Percentiles rank a stretch among this genome's conserved stretches.
These are phyloP conservation scores for Solanum tarapatanum DNA, from an alignment of 257 asterid species.

Conservation along the genomic window DNA sequence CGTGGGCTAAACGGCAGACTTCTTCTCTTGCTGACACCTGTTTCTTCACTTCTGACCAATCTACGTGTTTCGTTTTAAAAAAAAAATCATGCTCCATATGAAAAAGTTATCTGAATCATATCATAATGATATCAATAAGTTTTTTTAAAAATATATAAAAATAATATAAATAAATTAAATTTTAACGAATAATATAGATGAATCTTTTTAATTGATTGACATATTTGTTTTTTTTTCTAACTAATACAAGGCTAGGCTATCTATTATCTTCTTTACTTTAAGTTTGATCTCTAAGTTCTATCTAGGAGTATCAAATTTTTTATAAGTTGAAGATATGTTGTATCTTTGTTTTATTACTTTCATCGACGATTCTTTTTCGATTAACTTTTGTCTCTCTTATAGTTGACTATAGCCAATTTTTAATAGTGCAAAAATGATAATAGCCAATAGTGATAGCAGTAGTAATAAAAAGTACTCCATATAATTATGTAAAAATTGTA, in stretches of 20 bases:
- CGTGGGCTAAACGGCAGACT: slow-evolving; percentile 43
- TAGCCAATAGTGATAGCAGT: background rate
- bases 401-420: background rate
- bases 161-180: no score
- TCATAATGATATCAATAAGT: no score
- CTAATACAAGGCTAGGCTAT: background rate
- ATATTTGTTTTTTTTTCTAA: no score
- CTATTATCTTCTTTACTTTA: background rate
- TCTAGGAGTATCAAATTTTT: background rate
- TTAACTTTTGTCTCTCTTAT: background rate
- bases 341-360: no score
- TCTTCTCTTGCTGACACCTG: slow-evolving; percentile 31
- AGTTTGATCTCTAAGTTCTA: background rate
- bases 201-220: no score
- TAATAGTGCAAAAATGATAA: background rate
- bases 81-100: no score
- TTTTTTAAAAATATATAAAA: no score
- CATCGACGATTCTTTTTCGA: background rate
- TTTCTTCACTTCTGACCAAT: slow-evolving; percentile 9
- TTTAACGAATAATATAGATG: background rate
- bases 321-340: background rate
- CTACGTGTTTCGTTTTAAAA: background rate
- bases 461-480: background rate
- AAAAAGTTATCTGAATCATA: no score
- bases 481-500: no score